Base-by-base conservation (phyloP, 257 asterid genomes). In the Primulina huaijiensis region DNA sequence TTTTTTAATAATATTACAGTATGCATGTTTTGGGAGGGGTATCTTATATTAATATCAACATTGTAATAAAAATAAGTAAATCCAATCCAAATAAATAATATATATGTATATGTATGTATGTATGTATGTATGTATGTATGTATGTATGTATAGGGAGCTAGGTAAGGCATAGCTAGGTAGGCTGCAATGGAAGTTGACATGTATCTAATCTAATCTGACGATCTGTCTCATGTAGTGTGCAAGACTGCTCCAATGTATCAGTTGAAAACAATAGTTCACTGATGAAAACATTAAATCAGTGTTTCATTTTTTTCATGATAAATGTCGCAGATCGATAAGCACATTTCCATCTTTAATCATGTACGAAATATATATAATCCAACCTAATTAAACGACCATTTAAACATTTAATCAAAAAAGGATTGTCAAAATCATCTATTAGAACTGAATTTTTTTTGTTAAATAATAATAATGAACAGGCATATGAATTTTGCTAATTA, bases 261-360 rank as follows among this genome's bases (percentile, higher is more conserved):
- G 60, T 17, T 75, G 72, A 70, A 75, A 75, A 69, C 37, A 62
- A 75, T 71, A 75, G 71, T 69, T 69, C 67, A 69, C 53, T 56
- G 65, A 60, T 43, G 4, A 61, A n/a, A 10, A 6, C 33, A 67
- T 14, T 29, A 46, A 56, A 55, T 35, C 10, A 9, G 1, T n/a
- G 17, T 14, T n/a, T 7, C 21, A 6, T 25, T 0, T 23, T 19
- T 17, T n/a, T n/a, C 11, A 6, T 20, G 1, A 12, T 38, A 64
- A 20, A 64, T 35, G 29, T 21, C 0, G 8, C 57, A 50, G 21
- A 64, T 38, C 5, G 5, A 3, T 31, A 4, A 27, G 8, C 4
- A 64, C 27, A 35, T 6, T 1, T 30, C 67, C 34, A 62, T 34
- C 12, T 50, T 34, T 46, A 31, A 50, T 50, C 57, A 50, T 50